Base-by-base conservation (phyloP, 2,329 filamentous ascomycete genomes). In the Cladosporium oxysporum region DNA sequence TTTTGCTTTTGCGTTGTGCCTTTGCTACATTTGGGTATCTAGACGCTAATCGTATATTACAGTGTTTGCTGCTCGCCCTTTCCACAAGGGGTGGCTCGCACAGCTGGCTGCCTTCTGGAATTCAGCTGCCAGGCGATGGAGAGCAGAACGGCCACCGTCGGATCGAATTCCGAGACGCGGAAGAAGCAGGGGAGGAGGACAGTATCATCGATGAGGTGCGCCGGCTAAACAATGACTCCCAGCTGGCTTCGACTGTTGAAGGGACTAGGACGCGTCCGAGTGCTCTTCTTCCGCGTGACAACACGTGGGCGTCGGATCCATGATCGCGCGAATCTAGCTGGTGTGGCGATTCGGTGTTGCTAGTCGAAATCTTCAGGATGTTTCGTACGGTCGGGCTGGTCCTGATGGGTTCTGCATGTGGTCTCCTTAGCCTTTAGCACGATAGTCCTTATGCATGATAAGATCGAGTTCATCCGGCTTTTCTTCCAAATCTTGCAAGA, bases 401-500 rank as follows among this genome's bases (percentile, higher is more conserved):
- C 33, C 61, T 53, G 60, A 37, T 28, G 28, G 7, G 28, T 33
- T 55, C n/a, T 18, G 52, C 55, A 16, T 14, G 23, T 8, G 14
- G 31, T 23, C 31, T 58, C 21, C 29, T 29, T 62, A 35, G 21
- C 33, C 26, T n/a, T 37, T 63, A 47, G 33, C 35, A 47, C 33
- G 35, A 31, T 63, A n/a, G 18, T 26, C 31, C 31, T 57, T 11
- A 57, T 57, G 35, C 50, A 12, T 26, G 23, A 12, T 26, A 18
- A 14, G 33, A 16, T 18, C 8, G 18, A 2, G 35, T 58, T 65
- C 62, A 65, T 59, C 62, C 62, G 37, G 57, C 62, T 44, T 65
- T 65, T 31, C 52, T 59, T 37, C 62, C 92, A 81, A 99, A 99
- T 71, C 95, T 86, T 66, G 88, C 89, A 76, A 99, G 80, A 58